Percentiles rank a stretch among this genome's conserved stretches.
These are phyloP conservation scores for Arachis monticola DNA, from an alignment of 331 rosid genomes.

Conservation along the genomic window DNA sequence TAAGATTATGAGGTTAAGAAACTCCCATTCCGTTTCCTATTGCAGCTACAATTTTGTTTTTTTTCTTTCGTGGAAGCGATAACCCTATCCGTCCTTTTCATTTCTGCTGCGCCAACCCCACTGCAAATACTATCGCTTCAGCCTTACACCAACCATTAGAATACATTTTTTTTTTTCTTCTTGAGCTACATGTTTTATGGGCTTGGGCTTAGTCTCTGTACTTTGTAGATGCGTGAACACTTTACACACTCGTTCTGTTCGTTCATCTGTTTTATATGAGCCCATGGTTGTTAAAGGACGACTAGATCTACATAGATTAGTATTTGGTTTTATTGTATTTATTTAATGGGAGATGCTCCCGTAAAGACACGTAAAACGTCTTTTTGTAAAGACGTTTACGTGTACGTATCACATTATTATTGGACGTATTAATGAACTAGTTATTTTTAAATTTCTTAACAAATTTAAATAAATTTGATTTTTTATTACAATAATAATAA, in stretches of 20 bases:
- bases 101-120: constrained; percentile 19
- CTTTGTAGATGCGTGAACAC: background rate
- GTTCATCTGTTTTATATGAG: background rate
- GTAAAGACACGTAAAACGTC: too few species aligned
- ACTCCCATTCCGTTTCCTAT: background rate
- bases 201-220: background rate
- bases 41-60: background rate
- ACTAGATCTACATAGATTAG: too few species aligned
- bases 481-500: too few species aligned
- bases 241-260: background rate
- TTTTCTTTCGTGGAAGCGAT: constrained; percentile 32
- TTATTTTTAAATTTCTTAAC: too few species aligned
- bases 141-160: constrained; percentile 14
- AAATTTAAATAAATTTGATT: too few species aligned
- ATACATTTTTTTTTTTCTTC: background rate
- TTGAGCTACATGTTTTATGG: background rate
- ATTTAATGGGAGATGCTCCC: too few species aligned
- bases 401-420: too few species aligned
- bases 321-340: too few species aligned
- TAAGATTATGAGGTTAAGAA: constrained; percentile 28
- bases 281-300: background rate
- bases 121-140: background rate
- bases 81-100: constrained; percentile 26
- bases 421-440: too few species aligned
- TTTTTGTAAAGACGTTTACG: too few species aligned